Evolutionary conservation across 805 yeast species (phyloP), one percentile per base, ranked within the genome.

Genomic region (Teunomyces pallodes): DNA sequence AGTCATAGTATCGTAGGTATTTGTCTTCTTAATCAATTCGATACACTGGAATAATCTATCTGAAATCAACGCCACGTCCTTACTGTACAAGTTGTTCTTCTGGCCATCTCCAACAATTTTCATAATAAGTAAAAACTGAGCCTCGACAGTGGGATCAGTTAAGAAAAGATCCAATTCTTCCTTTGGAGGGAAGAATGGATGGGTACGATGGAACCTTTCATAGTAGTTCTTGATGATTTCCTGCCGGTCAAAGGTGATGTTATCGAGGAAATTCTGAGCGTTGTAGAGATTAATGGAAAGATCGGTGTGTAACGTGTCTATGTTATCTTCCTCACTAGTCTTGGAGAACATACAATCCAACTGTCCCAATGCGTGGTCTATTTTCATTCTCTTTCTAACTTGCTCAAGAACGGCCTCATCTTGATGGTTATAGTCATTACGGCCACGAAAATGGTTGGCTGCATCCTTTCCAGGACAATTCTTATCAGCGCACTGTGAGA

Each of bases 91-190:
- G 13, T 38, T 38, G 5, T 67, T 48, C 1, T 70, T 56, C 51
- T 76, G 79, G 2, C 82, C 83, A 47, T 76, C 82, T 0, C 76
- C 78, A 13, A 79, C 61, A 2, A 79, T 51, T 50, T 77, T 75
- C 81, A 79, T 76, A 1, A 76, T 70, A 1, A 69, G 60, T 5
- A 79, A 36, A n/a, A 77, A 49, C 49, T 79, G 82, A 32, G 61
- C 61, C 24, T 70, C 71, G 36, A 67, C 51, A 0, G 72, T 71
- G 1, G 69, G 57, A 10, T 63, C 45, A 5, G 54, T 48, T 8
- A 78, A 52, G 51, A 65, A 78, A 1, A 56, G 51, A 9, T 58
- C 40, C 5, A 77, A 64, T 27, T 75, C 67, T 7, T 55, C 54
- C 31, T 60, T 46, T 3, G 71, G 69, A 0, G 83, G 82, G 47